Conservation (phyloP, 2,329 filamentous ascomycete species). For the Aspergillus quadrilineatus region DNA sequence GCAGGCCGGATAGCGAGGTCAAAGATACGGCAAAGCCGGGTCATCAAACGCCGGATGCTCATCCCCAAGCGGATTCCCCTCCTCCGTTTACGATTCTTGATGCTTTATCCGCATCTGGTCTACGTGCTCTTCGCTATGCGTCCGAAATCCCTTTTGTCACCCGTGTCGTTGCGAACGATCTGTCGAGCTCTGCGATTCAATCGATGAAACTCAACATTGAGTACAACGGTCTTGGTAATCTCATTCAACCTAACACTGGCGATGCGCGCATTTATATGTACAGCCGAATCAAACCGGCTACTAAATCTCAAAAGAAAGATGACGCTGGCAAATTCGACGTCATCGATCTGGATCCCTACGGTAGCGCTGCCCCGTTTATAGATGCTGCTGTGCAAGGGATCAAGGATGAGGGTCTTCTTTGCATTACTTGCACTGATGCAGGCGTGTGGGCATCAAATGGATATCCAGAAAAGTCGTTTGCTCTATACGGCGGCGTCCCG, state of each 20-base stretch:
- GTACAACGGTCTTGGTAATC: conserved; percentile 73
- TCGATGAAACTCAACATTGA: conserved; percentile 81
- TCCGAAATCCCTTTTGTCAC: conserved; percentile 85
- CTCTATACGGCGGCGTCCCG: conserved; percentile 88
- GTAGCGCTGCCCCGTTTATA: conserved; percentile 87
- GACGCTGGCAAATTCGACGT: conserved; percentile 72
- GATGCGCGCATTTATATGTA: conserved; percentile 96
- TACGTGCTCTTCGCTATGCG: conserved; percentile 86
- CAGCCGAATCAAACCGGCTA: conserved; percentile 52
- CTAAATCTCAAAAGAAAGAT: conserved; percentile 40
- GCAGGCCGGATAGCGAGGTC: conserved; percentile 23
- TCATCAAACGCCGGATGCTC: conserved; percentile 14
- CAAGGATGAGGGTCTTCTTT: conserved; percentile 83
- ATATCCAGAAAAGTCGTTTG: conserved; percentile 90
- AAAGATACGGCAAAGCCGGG: conserved; percentile 13
- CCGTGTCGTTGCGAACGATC: conserved; percentile 82
- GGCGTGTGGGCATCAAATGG: conserved; percentile 92
- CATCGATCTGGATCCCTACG: conserved; percentile 95
- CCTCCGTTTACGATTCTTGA: conserved; percentile 79
- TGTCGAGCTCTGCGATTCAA: conserved; percentile 72
- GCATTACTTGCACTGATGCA: conserved; percentile 94
- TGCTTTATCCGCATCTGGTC: conserved; percentile 87
- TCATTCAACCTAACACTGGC: conserved; percentile 70
- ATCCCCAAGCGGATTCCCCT: conserved; percentile 37
- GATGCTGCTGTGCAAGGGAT: conserved; percentile 87